Percentiles rank a stretch among this genome's conserved stretches.
Conservation (phyloP, 805 yeast species). For the Jamesozyma rosinii region DNA sequence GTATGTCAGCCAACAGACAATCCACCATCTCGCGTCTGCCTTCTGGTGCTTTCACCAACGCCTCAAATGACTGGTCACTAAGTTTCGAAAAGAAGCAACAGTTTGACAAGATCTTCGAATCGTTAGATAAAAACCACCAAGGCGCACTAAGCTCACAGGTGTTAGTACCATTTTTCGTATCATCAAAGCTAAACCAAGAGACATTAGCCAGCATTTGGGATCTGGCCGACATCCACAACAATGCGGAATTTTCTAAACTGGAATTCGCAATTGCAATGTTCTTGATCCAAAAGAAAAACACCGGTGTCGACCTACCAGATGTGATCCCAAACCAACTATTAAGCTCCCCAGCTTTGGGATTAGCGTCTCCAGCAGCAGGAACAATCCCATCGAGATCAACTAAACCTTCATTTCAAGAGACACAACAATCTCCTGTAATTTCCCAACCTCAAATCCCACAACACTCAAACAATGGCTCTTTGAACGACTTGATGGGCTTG, state of each 20-base stretch:
- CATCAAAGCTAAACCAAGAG: slow-evolving; percentile 78
- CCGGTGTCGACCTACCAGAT: slow-evolving; percentile 72
- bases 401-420: slow-evolving; percentile 27
- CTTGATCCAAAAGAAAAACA: slow-evolving; percentile 72
- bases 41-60: slow-evolving; percentile 29
- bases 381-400: slow-evolving; percentile 33
- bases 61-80: slow-evolving; percentile 54
- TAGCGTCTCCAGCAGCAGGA: slow-evolving; percentile 16
- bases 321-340: slow-evolving; percentile 61
- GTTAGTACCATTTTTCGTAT: slow-evolving; percentile 80
- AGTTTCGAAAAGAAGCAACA: slow-evolving; percentile 62
- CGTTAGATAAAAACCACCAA: slow-evolving; percentile 54
- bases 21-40: slow-evolving; percentile 29
- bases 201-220: slow-evolving; percentile 90
- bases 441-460: slow-evolving; percentile 12
- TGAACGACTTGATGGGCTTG: slow-evolving; percentile 57
- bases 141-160: slow-evolving; percentile 68
- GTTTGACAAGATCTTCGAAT: slow-evolving; percentile 69
- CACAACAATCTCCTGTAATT: slow-evolving; percentile 8
- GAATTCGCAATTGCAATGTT: slow-evolving; percentile 94
- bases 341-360: slow-evolving; percentile 28
- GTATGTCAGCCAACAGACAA: slow-evolving; percentile 29
- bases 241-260: slow-evolving; percentile 66
- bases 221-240: slow-evolving; percentile 77
- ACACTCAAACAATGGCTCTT: slow-evolving; percentile 36